Evolutionary conservation across 2,329 filamentous ascomycete species (phyloP).

Genomic region (Aureobasidium sp.): DNA sequence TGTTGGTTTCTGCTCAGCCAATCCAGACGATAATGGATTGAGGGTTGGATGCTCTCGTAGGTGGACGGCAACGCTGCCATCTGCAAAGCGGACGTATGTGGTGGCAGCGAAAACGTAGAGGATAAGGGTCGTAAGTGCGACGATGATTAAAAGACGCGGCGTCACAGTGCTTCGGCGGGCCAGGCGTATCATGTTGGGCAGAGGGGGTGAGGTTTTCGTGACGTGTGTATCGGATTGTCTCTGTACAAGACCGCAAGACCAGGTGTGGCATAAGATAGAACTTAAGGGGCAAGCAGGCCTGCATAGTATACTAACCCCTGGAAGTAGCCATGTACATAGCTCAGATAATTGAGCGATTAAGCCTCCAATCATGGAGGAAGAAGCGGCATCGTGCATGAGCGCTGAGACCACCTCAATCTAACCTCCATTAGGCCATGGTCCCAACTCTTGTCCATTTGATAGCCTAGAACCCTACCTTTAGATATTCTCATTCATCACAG

Average conservation of each 20-base stretch:
- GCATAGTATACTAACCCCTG: not conserved
- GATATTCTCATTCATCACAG: no score
- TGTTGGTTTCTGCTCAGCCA: not conserved
- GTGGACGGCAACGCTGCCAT: not conserved
- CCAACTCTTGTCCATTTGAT: no score
- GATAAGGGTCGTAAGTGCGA: not conserved
- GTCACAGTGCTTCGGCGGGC: not conserved
- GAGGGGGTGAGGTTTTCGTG: constrained; percentile 22
- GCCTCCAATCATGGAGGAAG: no score
- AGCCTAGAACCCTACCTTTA: no score
- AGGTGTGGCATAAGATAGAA: not conserved
- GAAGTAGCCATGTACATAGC: not conserved
- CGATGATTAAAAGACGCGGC: not conserved
- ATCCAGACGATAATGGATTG: not conserved
- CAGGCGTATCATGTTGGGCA: not conserved
- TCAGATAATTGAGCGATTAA: not conserved
- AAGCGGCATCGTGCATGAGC: no score
- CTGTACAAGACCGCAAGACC: not conserved
- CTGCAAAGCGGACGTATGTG: not conserved
- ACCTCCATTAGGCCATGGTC: no score
- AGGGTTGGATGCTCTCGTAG: not conserved
- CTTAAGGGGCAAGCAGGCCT: not conserved
- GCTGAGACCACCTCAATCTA: no score
- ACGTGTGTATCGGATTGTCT: not conserved
- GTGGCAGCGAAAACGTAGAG: not conserved